These are phyloP conservation scores for Trichocladium uniseriatum DNA, from an alignment of 495 filamentous ascomycete species.

Conservation along the genomic window DNA sequence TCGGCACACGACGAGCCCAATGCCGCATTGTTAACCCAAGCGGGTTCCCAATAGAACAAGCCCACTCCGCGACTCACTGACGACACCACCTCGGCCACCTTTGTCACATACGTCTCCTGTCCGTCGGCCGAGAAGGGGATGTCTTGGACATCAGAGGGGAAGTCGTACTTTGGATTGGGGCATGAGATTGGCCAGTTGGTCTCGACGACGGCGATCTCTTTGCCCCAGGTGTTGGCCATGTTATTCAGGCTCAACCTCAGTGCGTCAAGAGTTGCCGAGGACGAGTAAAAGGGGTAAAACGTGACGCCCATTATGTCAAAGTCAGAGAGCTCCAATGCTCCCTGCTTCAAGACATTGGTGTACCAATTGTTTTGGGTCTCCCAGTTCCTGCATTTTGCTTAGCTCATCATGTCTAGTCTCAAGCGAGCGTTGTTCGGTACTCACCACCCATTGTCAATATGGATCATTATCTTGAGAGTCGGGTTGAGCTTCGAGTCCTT, in stretches of 20 bases:
- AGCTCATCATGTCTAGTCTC: too few relatives aligned
- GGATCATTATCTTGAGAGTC: slow-evolving; percentile 57
- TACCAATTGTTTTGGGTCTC: slow-evolving; percentile 55
- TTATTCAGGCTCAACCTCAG: slow-evolving; percentile 49
- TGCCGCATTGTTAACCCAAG: slow-evolving; percentile 54
- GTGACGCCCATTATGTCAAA: slow-evolving; percentile 64
- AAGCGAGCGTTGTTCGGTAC: too few relatives aligned
- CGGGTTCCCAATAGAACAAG: slow-evolving; percentile 65
- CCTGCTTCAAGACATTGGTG: slow-evolving; percentile 44
- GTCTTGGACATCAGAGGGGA: slow-evolving; percentile 46
- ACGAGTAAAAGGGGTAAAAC: slow-evolving; percentile 60
- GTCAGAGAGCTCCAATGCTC: slow-evolving; percentile 43
- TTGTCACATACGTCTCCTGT: slow-evolving; percentile 48
- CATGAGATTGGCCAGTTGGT: slow-evolving; percentile 59
- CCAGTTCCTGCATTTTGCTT: slow-evolving; percentile 39
- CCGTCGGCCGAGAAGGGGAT: slow-evolving; percentile 54
- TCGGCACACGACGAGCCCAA: slow-evolving; percentile 45
- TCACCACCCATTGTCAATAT: slow-evolving; percentile 57
- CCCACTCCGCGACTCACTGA: slow-evolving; percentile 43
- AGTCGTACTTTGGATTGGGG: slow-evolving; percentile 43
- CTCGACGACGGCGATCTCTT: slow-evolving; percentile 55
- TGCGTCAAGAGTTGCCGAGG: slow-evolving; percentile 43
- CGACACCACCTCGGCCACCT: slow-evolving; percentile 45
- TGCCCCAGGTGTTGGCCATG: slow-evolving; percentile 49
- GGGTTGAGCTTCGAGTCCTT: slow-evolving; percentile 49